Conservation (phyloP, 106 monocot species). For the Narthecium ossifragum region DNA sequence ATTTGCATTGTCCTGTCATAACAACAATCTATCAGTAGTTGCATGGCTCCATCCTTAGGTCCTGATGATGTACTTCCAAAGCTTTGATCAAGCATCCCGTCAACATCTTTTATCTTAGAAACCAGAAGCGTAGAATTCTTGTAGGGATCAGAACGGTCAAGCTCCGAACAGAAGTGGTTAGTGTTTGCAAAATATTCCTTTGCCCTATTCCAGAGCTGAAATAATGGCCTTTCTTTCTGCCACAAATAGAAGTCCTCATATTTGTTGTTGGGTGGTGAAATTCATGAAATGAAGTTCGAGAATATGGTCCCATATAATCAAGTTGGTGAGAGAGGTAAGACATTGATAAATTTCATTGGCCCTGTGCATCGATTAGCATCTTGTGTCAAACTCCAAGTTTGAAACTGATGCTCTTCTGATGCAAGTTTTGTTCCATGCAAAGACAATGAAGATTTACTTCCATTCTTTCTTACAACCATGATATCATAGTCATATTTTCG, state of each 20-base stretch:
- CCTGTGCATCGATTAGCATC: slow-evolving; percentile 2
- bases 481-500: slow-evolving; percentile 2
- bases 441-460: slow-evolving; percentile 5
- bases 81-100: background rate
- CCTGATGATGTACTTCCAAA: background rate
- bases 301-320: slow-evolving; percentile 4
- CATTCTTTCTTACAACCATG: slow-evolving; percentile 8
- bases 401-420: slow-evolving; percentile 19
- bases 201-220: background rate
- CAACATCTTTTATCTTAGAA: slow-evolving; percentile 9
- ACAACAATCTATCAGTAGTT: background rate
- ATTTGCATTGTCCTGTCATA: background rate
- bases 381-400: slow-evolving; percentile 1
- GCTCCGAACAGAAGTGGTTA: slow-evolving; percentile 1
- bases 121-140: background rate
- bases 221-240: background rate
- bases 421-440: slow-evolving; percentile 17
- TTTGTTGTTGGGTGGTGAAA: slow-evolving; percentile 5
- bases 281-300: background rate
- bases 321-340: background rate
- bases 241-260: background rate
- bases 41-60: slow-evolving; percentile 1
- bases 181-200: slow-evolving; percentile 1
- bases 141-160: background rate
- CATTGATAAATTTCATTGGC: background rate